These are phyloP conservation scores for Anthracocystis walkeri DNA, from an alignment of 1,284 basidiomycete species.

Conservation along the genomic window DNA sequence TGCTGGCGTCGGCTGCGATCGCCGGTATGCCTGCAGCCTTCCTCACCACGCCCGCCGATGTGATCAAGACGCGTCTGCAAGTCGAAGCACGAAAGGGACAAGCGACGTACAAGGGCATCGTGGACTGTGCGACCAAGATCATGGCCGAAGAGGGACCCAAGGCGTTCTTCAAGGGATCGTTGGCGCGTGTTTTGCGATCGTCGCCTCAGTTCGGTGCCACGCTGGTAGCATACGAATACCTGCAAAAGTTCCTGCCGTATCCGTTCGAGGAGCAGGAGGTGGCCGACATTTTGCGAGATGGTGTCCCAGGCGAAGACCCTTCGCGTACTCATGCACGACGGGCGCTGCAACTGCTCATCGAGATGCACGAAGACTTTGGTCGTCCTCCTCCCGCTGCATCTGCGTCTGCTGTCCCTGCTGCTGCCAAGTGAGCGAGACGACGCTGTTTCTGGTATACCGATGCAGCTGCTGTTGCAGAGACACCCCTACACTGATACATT, in stretches of 20 bases:
- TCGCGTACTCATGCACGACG: conserved; percentile 52
- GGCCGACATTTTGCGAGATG: conserved; percentile 46
- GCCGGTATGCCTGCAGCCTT: conserved; percentile 88
- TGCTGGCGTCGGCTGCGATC: conserved; percentile 81
- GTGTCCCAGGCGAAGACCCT: conserved; percentile 48
- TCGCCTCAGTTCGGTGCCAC: conserved; percentile 84
- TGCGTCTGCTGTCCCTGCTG: conserved; percentile 7
- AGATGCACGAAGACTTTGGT: conserved; percentile 63
- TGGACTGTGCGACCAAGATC: conserved; percentile 90
- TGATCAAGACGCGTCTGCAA: conserved; percentile 98
- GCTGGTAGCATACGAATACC: conserved; percentile 85
- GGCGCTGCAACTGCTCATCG: conserved; percentile 53
- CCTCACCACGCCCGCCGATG: conserved; percentile 76
- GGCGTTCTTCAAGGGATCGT: conserved; percentile 95
- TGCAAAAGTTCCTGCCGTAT: conserved; percentile 69
- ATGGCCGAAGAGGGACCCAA: conserved; percentile 82
- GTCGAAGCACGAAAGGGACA: conserved; percentile 94
- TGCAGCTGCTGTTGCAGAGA: not conserved
- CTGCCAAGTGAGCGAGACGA: conserved; percentile 20
- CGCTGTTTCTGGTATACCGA: not conserved
- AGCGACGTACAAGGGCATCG: conserved; percentile 89
- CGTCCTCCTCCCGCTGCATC: conserved; percentile 29
- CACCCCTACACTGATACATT: not conserved
- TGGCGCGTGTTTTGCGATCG: conserved; percentile 87
- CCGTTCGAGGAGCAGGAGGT: conserved; percentile 48